Evolutionary conservation across 305 asterid genomes (phyloP).

Genomic region (Fraxinus velutina): DNA sequence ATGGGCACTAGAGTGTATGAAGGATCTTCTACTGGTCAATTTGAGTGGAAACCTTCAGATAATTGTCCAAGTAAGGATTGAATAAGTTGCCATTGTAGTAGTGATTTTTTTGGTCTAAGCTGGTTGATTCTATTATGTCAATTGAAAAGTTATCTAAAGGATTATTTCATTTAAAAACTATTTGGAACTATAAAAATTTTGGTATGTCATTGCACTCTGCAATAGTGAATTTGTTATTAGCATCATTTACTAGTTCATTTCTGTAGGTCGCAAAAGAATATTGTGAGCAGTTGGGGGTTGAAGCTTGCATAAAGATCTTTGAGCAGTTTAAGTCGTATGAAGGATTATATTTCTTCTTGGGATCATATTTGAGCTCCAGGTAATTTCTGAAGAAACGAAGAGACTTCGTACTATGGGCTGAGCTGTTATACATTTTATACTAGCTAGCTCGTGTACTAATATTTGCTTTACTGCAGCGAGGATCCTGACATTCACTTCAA

Average conservation of each 20-base stretch:
- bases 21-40: slow-evolving; percentile 91
- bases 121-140: slow-evolving; percentile 1
- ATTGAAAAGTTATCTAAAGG: neutral
- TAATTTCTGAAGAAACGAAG: slow-evolving; percentile 27
- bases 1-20: slow-evolving; percentile 99
- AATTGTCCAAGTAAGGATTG: slow-evolving; percentile 78
- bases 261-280: slow-evolving; percentile 94
- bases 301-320: slow-evolving; percentile 82
- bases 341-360: slow-evolving; percentile 94
- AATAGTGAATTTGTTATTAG: neutral
- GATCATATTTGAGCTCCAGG: slow-evolving; percentile 99
- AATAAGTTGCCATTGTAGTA: neutral
- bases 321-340: slow-evolving; percentile 98
- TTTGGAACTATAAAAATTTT: neutral
- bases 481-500: slow-evolving; percentile 98
- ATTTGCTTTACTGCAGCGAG: slow-evolving; percentile 61
- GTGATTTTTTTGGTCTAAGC: neutral
- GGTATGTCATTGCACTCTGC: neutral
- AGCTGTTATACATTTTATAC: neutral
- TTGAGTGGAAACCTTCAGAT: slow-evolving; percentile 98
- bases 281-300: slow-evolving; percentile 96
- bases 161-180: neutral
- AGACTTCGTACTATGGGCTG: slow-evolving; percentile 5
- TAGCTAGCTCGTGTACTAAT: slow-evolving; percentile 6
- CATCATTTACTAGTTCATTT: slow-evolving; percentile 12